Base-by-base conservation (phyloP, 495 filamentous ascomycete species). In the Aspergillus mulundensis region DNA sequence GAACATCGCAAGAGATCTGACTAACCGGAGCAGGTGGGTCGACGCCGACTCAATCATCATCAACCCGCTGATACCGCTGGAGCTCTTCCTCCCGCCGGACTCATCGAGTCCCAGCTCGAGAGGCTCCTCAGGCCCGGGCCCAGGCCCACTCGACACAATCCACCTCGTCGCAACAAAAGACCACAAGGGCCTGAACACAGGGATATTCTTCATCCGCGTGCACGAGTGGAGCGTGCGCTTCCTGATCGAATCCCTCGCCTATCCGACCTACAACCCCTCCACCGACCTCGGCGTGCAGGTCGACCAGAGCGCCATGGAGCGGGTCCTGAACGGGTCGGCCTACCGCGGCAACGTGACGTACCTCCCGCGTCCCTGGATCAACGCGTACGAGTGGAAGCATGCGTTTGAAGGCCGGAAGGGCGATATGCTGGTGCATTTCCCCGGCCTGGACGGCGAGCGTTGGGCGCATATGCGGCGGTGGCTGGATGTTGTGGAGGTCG, bases 1-100 rank as follows among this genome's bases (percentile, higher is more conserved):
- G 5, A 10, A 4, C 10, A 10, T 5, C 10, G 28, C 10, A 10
- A 5, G 4, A 10, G 28, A 30, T 30, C 28, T n/a, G n/a, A 10
- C 4, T 30, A 4, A 10, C 28, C 5, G 28, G 28, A 44, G 38
- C 51, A 79, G 76, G 56, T 79, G 70, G 70, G 59, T 70, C 30
- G 77, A 77, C 49, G 73, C 72, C 48, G 70, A 75, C 53, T 64
- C 70, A 11, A 66, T 77, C 49, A 56, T 79, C 54, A 57, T 77
- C 15, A 80, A 77, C 55, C 63, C 63, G 6, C 59, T 63, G 7
- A 65, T 79, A 21, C 75, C 76, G 11, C 63, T 73, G 53, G 65
- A 74, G 11, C 64, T 70, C 41, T 80, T 79, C 57, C 70, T 77
- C 25, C 75, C 77, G 1, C 76, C 77, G 1, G n/a, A n/a, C n/a